Evolutionary conservation across 208 protist genomes (phyloP).

Genomic region (Crithidia mellificae): DNA sequence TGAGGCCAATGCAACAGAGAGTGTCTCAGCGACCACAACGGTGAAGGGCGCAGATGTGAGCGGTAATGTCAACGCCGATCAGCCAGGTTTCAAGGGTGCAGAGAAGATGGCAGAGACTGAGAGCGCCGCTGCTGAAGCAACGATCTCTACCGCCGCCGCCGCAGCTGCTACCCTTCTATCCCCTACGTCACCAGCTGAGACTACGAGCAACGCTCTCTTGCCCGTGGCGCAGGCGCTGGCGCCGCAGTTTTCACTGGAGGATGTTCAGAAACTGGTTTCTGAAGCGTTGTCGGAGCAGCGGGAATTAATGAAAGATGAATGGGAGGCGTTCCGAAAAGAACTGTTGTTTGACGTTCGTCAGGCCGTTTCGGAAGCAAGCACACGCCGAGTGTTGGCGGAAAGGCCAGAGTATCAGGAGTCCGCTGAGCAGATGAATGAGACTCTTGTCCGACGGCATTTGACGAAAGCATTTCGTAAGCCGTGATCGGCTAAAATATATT

Average conservation of each 20-base stretch:
- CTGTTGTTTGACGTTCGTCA: slow-evolving; percentile 22
- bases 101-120: too few species aligned
- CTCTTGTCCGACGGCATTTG: slow-evolving; percentile 15
- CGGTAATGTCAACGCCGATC: too few species aligned
- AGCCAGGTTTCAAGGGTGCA: too few species aligned
- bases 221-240: neutral
- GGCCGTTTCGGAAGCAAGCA: slow-evolving; percentile 2
- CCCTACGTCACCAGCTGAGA: neutral
- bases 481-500: neutral
- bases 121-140: too few species aligned
- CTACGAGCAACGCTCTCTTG: neutral
- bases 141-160: neutral
- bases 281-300: slow-evolving; percentile 7
- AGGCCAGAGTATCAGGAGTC: slow-evolving; percentile 5
- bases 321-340: slow-evolving; percentile 21
- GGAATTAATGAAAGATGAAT: slow-evolving; percentile 9
- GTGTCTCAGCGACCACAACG: too few species aligned
- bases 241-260: slow-evolving; percentile 1
- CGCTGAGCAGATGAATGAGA: slow-evolving; percentile 5
- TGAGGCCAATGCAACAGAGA: too few species aligned
- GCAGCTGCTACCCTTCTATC: neutral
- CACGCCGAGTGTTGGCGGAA: neutral
- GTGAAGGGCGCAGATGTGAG: too few species aligned
- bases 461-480: slow-evolving; percentile 22
- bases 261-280: slow-evolving; percentile 1